Conservation (phyloP, 2,329 filamentous ascomycete genomes). For the Aotearoamyces nothofagi region DNA sequence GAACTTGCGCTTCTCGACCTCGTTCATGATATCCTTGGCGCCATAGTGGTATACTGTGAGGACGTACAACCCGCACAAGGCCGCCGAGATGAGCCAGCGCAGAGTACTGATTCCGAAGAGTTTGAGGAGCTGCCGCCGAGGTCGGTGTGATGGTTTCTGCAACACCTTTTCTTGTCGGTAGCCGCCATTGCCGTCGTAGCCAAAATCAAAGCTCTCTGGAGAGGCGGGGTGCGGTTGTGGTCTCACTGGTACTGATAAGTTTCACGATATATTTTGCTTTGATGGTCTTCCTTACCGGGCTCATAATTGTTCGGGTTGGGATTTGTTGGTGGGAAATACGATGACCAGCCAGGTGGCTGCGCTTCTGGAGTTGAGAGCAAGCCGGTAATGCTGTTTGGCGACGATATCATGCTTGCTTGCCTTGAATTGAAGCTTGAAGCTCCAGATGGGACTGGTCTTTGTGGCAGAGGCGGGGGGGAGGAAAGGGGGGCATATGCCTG, state of each 20-base stretch:
- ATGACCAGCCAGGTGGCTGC: not conserved
- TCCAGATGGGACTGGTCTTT: no score
- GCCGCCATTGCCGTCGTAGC: not conserved
- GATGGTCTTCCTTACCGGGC: no score
- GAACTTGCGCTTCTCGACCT: constrained; percentile 23
- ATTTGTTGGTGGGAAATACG: no score
- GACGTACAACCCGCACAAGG: constrained; percentile 17
- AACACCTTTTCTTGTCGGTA: no score
- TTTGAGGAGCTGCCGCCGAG: not conserved
- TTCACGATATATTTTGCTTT: no score
- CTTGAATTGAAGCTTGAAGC: no score
- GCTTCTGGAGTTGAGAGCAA: not conserved
- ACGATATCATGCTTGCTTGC: no score
- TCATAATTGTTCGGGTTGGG: no score
- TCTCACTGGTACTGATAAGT: no score
- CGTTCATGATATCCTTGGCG: constrained; percentile 16
- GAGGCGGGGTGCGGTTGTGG: not conserved
- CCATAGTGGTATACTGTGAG: constrained; percentile 9
- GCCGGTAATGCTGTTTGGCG: not conserved
- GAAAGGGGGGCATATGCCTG: no score
- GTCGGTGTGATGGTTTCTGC: no score
- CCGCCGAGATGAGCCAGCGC: constrained; percentile 17
- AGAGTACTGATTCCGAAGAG: not conserved
- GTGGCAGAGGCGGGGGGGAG: no score
- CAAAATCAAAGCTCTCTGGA: not conserved